Evolutionary conservation across 1,139 yeast genomes (phyloP).

Genomic region (Saccharomyces hybrid): DNA sequence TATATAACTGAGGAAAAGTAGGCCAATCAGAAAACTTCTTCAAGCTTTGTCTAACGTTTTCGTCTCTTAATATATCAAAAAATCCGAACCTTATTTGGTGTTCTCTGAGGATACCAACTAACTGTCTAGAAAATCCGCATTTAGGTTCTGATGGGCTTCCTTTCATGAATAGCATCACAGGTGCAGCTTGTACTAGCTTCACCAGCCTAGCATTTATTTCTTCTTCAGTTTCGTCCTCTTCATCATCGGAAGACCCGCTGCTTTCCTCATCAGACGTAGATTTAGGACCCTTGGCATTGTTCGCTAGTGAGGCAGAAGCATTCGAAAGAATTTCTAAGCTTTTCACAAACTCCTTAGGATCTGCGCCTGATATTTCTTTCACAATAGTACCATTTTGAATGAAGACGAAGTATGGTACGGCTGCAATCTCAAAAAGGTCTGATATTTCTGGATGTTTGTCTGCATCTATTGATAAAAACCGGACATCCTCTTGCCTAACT

Average conservation of each 20-base stretch:
- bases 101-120: constrained; percentile 89
- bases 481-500: constrained; percentile 33
- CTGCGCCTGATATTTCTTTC: constrained; percentile 91
- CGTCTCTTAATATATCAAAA: constrained; percentile 91
- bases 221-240: constrained; percentile 68
- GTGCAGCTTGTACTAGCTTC: constrained; percentile 87
- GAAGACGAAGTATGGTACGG: constrained; percentile 89
- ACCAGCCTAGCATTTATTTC: constrained; percentile 71
- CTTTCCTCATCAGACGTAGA: constrained; percentile 9
- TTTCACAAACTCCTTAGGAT: constrained; percentile 81
- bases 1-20: constrained; percentile 91
- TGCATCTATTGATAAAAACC: constrained; percentile 78
- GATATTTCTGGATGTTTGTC: constrained; percentile 83
- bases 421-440: constrained; percentile 87
- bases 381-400: constrained; percentile 77
- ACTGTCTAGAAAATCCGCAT: constrained; percentile 94
- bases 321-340: constrained; percentile 45
- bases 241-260: constrained; percentile 25
- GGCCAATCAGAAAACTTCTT: constrained; percentile 96
- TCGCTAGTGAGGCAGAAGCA: background rate
- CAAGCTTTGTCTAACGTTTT: constrained; percentile 85
- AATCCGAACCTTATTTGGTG: constrained; percentile 94
- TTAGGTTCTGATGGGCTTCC: constrained; percentile 97
- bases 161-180: constrained; percentile 97
- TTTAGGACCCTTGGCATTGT: constrained; percentile 3